Percentiles rank a stretch among this genome's conserved stretches.
phyloP scores from a whole-genome alignment of 2,329 filamentous ascomycete species.

The Myriosclerotinia scirpicola region DNA sequence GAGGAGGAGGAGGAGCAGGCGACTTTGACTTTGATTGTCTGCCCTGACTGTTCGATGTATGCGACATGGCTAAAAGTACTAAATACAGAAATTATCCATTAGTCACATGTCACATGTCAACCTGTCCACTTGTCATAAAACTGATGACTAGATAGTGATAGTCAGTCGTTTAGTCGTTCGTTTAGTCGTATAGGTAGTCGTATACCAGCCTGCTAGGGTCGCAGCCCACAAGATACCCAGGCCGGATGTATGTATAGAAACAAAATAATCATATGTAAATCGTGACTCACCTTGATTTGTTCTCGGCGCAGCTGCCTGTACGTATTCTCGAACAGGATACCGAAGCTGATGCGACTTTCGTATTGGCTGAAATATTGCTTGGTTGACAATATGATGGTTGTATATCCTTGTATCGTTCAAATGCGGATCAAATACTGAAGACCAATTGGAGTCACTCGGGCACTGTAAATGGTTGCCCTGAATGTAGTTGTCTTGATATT shows the following conservation, averaged over 20 bases:
- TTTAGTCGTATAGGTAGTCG: no score
- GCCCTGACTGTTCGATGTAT: not conserved
- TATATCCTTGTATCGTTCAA: constrained; percentile 8
- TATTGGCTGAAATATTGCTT: constrained; percentile 14
- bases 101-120: constrained; percentile 6
- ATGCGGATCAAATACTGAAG: not conserved
- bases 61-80: constrained; percentile 13
- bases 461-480: constrained; percentile 1
- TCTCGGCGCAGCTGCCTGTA: constrained; percentile 19
- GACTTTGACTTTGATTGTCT: constrained; percentile 12
- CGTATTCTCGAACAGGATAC: not conserved
- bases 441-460: constrained; percentile 12
- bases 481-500: constrained; percentile 11
- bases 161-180: no score
- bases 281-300: constrained; percentile 22
- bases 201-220: no score
- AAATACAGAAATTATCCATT: not conserved
- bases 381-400: not conserved
- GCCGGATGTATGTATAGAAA: not conserved
- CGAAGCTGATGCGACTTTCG: not conserved
- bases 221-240: not conserved
- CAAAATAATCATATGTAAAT: constrained; percentile 8
- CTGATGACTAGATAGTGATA: not conserved
- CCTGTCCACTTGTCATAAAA: not conserved
- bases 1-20: constrained; percentile 2